These are phyloP conservation scores for Entomortierella beljakovae DNA, from an alignment of 192 early-diverging fungal genomes.

Conservation along the genomic window DNA sequence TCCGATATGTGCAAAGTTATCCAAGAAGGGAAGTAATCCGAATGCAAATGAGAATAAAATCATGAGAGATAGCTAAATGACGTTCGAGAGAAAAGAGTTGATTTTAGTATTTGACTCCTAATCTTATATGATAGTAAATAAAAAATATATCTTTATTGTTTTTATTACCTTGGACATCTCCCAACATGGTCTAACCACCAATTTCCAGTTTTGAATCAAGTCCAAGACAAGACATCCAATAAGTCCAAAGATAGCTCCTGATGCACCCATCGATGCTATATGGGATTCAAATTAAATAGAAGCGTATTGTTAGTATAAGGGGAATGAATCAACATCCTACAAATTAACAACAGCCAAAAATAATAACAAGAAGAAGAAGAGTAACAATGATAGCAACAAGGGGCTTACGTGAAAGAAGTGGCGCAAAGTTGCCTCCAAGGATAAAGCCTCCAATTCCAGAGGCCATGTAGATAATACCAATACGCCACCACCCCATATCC, in stretches of 20 bases:
- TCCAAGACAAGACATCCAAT: conserved; percentile 84
- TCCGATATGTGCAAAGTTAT: conserved; percentile 91
- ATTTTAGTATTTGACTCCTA: background rate
- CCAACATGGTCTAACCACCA: conserved; percentile 69
- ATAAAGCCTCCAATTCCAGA: conserved; percentile 84
- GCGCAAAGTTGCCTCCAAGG: conserved; percentile 77
- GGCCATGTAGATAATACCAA: conserved; percentile 77
- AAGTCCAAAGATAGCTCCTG: conserved; percentile 74
- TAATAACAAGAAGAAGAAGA: no score
- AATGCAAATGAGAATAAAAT: conserved; percentile 76
- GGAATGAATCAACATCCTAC: background rate
- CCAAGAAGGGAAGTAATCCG: conserved; percentile 81
- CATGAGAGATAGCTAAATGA: conserved; percentile 59
- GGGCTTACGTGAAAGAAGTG: conserved; percentile 58
- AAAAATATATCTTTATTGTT: background rate
- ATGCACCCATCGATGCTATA: conserved; percentile 69
- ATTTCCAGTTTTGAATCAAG: conserved; percentile 80
- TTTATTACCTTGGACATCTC: conserved; percentile 68
- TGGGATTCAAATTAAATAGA: conserved; percentile 1
- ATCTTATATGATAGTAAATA: background rate
- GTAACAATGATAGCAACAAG: background rate
- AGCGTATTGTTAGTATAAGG: no score
- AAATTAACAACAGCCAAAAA: background rate
- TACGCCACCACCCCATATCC: conserved; percentile 80
- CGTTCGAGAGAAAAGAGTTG: background rate